Percentiles rank a stretch among this genome's conserved stretches.
phyloP scores from a whole-genome alignment of 2,329 filamentous ascomycete genomes.

The Cryphonectria nitschkei region DNA sequence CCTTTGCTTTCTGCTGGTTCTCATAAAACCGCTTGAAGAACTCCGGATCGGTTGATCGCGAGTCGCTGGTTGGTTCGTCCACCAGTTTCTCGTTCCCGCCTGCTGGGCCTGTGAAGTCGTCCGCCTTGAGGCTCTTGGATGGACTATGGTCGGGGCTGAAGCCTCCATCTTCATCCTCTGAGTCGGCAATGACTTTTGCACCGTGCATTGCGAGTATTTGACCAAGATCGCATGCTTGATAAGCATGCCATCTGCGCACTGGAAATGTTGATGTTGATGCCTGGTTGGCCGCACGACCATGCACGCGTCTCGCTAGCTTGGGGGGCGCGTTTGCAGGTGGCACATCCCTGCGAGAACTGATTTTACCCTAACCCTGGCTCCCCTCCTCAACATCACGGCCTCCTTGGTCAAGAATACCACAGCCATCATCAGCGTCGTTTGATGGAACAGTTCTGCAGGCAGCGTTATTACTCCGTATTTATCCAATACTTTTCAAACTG shows the following conservation, averaged over 20 bases:
- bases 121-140: constrained; percentile 15
- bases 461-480: no score
- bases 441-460: background rate
- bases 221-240: background rate
- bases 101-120: constrained; percentile 4
- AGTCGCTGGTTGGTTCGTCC: constrained; percentile 27
- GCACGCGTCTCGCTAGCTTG: constrained; percentile 14
- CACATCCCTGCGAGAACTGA: background rate
- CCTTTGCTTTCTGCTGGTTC: constrained; percentile 45
- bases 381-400: background rate
- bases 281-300: background rate
- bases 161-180: constrained; percentile 39
- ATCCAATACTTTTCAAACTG: no score
- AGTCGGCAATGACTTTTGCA: constrained; percentile 38
- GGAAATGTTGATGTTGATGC: background rate
- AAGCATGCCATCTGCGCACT: background rate
- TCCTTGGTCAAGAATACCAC: background rate
- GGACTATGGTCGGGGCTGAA: constrained; percentile 33
- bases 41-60: constrained; percentile 50
- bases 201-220: constrained; percentile 32
- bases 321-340: background rate
- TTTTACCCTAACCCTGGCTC: background rate
- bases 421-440: background rate
- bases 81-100: constrained; percentile 1
- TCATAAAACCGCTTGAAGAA: constrained; percentile 54